Percentiles rank a stretch among this genome's conserved stretches.
Conservation (phyloP, 2,329 filamentous ascomycete species). For the Colletotrichum agaves region DNA sequence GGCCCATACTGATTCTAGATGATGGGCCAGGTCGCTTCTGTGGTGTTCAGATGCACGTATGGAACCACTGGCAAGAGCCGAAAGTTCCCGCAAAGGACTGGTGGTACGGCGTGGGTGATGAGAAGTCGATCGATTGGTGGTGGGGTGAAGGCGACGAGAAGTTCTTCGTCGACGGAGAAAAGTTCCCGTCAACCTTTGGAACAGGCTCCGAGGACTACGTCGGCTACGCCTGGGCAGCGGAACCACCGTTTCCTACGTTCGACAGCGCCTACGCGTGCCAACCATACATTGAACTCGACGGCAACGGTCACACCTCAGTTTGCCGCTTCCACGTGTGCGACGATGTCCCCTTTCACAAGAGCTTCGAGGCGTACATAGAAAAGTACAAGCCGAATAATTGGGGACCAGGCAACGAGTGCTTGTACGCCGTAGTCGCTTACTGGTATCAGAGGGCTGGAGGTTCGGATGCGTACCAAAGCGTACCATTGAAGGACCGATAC, state of each 20-base stretch:
- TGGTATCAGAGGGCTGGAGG: constrained; percentile 28
- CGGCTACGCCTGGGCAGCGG: constrained; percentile 32
- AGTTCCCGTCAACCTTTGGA: constrained; percentile 32
- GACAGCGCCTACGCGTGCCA: constrained; percentile 34
- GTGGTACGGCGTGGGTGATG: constrained; percentile 31
- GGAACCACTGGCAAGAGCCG: constrained; percentile 30
- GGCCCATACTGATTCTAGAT: constrained; percentile 23
- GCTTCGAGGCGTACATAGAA: constrained; percentile 32
- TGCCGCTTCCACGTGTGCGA: constrained; percentile 35
- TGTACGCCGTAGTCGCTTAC: constrained; percentile 30
- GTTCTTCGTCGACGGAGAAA: constrained; percentile 34
- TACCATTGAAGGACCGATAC: constrained; percentile 21
- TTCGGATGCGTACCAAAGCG: constrained; percentile 10
- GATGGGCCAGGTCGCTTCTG: constrained; percentile 29
- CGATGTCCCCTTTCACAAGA: constrained; percentile 28
- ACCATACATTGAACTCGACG: constrained; percentile 23
- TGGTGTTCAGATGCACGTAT: constrained; percentile 33
- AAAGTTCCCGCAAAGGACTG: constrained; percentile 24
- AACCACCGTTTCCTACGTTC: constrained; percentile 29
- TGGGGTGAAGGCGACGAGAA: constrained; percentile 35
- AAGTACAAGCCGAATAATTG: constrained; percentile 34
- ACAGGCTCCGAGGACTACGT: constrained; percentile 33
- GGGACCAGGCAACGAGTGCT: constrained; percentile 21
- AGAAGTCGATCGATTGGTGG: constrained; percentile 35
- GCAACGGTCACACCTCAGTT: constrained; percentile 33